Percentiles rank a stretch among this genome's conserved stretches.
phyloP scores from a whole-genome alignment of 2,329 filamentous ascomycete species.

The Talaromyces sp. region DNA sequence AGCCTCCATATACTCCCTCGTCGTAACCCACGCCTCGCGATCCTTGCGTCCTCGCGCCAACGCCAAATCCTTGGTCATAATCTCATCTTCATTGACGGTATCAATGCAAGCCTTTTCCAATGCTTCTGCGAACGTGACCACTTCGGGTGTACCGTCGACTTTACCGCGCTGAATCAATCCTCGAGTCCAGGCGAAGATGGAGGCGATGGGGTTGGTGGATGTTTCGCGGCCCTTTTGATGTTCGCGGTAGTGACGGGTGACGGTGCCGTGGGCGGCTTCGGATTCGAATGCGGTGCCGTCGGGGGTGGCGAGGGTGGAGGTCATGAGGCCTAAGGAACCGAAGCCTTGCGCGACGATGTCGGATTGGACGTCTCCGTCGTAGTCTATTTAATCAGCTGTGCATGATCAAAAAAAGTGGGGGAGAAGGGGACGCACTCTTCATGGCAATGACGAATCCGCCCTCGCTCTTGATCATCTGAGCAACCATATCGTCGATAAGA shows the following conservation, averaged over 20 bases:
- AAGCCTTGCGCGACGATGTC: constrained; percentile 98
- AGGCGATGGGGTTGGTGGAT: constrained; percentile 97
- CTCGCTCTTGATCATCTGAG: constrained; percentile 99
- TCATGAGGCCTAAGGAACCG: constrained; percentile 97
- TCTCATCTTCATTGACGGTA: constrained; percentile 86
- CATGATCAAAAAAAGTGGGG: constrained; percentile 11
- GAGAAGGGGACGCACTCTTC: constrained; percentile 71
- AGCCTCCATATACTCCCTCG: constrained; percentile 84
- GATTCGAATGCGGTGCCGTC: constrained; percentile 97
- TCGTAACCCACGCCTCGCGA: constrained; percentile 84
- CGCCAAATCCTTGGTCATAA: constrained; percentile 99
- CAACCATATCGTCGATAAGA: constrained; percentile 99
- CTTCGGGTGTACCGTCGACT: constrained; percentile 87
- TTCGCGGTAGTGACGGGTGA: constrained; percentile 97
- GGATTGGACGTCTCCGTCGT: constrained; percentile 98
- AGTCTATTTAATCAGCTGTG: constrained; percentile 60
- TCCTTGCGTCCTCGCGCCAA: constrained; percentile 86
- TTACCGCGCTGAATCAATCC: constrained; percentile 90
- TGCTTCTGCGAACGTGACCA: constrained; percentile 85
- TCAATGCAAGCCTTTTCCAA: constrained; percentile 93
- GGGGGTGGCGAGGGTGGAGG: constrained; percentile 92
- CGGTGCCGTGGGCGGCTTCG: constrained; percentile 96
- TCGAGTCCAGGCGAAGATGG: constrained; percentile 98
- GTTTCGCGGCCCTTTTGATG: constrained; percentile 98
- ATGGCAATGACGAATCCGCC: constrained; percentile 96